Percentiles rank a stretch among this genome's conserved stretches.
phyloP scores from a whole-genome alignment of 352 stramenopile genomes.

The Phytophthora boehmeriae region DNA sequence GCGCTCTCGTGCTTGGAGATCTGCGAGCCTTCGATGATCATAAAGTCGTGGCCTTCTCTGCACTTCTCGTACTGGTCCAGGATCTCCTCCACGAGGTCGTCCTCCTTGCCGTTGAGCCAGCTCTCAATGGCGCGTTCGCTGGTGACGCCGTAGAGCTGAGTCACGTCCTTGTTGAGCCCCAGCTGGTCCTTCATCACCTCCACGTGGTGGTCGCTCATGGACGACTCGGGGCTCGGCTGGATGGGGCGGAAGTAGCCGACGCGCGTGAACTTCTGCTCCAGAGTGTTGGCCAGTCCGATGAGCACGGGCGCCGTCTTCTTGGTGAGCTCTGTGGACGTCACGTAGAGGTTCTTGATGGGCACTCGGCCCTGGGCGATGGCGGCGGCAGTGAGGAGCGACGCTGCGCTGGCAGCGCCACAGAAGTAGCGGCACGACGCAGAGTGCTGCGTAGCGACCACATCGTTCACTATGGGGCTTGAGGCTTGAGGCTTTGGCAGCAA shows the following conservation, averaged over 20 bases:
- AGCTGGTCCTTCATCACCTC: conserved; percentile 71
- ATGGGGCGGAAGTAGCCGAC: conserved; percentile 86
- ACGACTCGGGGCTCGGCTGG: conserved; percentile 39
- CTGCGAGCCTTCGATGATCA: conserved; percentile 83
- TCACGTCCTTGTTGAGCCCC: conserved; percentile 44
- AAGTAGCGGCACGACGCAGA: conserved; percentile 18
- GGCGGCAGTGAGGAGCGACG: conserved; percentile 38
- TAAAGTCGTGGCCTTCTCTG: conserved; percentile 74
- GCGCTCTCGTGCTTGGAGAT: conserved; percentile 68
- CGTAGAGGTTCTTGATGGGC: conserved; percentile 65
- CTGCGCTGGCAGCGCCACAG: conserved; percentile 5
- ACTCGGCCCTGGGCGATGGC: conserved; percentile 47
- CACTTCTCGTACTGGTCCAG: conserved; percentile 62
- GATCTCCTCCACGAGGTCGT: conserved; percentile 77
- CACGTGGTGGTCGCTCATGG: conserved; percentile 66
- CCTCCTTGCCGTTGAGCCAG: conserved; percentile 62
- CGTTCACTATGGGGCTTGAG: neutral
- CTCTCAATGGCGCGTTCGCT: conserved; percentile 55
- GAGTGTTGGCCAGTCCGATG: conserved; percentile 63
- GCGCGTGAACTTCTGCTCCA: conserved; percentile 75
- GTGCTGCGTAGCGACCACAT: conserved; percentile 30
- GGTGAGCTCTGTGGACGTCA: conserved; percentile 70
- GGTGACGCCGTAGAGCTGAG: conserved; percentile 62
- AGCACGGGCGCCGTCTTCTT: conserved; percentile 75
- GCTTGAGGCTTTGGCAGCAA: conserved; percentile 10